These are phyloP conservation scores for Phylloporus sp. DNA, from an alignment of 768 basidiomycete genomes.

Conservation along the genomic window DNA sequence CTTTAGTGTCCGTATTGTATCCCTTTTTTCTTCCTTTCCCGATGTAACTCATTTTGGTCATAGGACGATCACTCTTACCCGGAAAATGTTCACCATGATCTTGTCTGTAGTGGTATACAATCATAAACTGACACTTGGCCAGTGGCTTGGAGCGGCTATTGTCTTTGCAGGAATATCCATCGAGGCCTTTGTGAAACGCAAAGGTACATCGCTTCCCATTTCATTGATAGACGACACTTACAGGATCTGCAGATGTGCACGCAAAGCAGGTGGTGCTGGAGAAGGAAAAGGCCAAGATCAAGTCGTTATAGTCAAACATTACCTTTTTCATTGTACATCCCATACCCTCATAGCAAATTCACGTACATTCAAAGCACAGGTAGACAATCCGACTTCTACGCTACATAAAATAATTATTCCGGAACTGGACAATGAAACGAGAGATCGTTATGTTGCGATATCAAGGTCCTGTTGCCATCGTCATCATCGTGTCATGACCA, in stretches of 20 bases:
- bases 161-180: slow-evolving; percentile 96
- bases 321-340: neutral
- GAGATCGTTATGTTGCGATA: neutral
- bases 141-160: slow-evolving; percentile 88
- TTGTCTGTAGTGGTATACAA: slow-evolving; percentile 90
- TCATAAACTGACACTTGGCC: slow-evolving; percentile 75
- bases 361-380: slow-evolving; percentile 13
- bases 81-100: slow-evolving; percentile 98
- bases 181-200: slow-evolving; percentile 87
- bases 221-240: slow-evolving; percentile 2
- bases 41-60: slow-evolving; percentile 4
- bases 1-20: slow-evolving; percentile 63
- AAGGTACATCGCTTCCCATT: slow-evolving; percentile 45
- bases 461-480: slow-evolving; percentile 32
- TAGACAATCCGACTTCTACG: slow-evolving; percentile 17
- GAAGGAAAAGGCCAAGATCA: slow-evolving; percentile 80
- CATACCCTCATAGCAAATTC: slow-evolving; percentile 14
- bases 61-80: slow-evolving; percentile 91
- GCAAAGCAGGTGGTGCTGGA: slow-evolving; percentile 75
- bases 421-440: neutral
- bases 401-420: slow-evolving; percentile 26
- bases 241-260: slow-evolving; percentile 57
- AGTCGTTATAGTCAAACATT: slow-evolving; percentile 51
- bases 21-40: neutral
- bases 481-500: slow-evolving; percentile 34